Evolutionary conservation across 2,329 filamentous ascomycete species (phyloP).

Genomic region (Purpureocillium takamizusanense): DNA sequence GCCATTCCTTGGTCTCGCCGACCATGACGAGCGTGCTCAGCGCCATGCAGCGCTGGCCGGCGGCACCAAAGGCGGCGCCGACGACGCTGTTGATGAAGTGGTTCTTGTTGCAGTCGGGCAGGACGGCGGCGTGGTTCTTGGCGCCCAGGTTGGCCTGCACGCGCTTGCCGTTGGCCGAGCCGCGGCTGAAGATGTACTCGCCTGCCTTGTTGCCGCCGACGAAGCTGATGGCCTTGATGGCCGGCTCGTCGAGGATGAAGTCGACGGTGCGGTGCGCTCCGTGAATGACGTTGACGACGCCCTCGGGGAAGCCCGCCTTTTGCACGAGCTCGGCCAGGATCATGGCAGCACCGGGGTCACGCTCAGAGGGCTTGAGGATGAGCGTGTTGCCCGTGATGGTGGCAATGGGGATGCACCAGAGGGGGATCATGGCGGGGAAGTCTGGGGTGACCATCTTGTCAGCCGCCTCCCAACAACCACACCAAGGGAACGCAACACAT

Average conservation of each 20-base stretch:
- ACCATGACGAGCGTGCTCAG: conserved; percentile 76
- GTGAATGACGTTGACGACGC: conserved; percentile 77
- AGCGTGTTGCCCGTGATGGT: conserved; percentile 78
- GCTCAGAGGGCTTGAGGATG: conserved; percentile 78
- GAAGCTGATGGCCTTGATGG: conserved; percentile 80
- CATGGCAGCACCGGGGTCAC: conserved; percentile 77
- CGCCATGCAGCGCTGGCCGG: conserved; percentile 81
- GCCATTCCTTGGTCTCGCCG: conserved; percentile 77
- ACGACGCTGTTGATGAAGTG: conserved; percentile 78
- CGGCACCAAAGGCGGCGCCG: conserved; percentile 76
- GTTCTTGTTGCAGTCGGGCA: conserved; percentile 86
- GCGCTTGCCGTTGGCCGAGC: conserved; percentile 77
- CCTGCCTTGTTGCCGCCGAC: conserved; percentile 83
- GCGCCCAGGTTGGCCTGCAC: conserved; percentile 82
- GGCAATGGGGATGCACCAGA: conserved; percentile 85
- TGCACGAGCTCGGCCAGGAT: conserved; percentile 72
- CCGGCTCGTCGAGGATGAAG: conserved; percentile 77
- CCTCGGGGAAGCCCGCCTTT: conserved; percentile 73
- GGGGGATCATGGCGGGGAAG: conserved; percentile 85
- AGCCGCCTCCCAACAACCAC: background rate
- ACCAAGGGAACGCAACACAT: background rate
- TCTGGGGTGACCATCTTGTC: conserved; percentile 36
- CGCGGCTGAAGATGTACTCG: conserved; percentile 75
- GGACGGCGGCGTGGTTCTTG: conserved; percentile 80
- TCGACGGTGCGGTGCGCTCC: conserved; percentile 73